Evolutionary conservation across 1,139 yeast species (phyloP), one percentile per base, ranked within the genome.

Genomic region (Eremothecium sinecaudum): DNA sequence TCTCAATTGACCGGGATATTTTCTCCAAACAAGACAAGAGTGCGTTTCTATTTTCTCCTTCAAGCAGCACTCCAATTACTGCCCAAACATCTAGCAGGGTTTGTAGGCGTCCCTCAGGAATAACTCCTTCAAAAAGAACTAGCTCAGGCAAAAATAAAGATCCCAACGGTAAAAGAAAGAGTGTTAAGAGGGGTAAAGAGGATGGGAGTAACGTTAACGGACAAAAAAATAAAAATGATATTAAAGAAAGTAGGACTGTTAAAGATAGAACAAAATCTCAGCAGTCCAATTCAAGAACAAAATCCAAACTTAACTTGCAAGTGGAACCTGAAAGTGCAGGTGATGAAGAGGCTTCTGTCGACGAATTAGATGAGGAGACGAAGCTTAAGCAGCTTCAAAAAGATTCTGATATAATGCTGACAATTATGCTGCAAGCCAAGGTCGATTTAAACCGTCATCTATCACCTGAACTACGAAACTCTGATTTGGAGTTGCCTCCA

Each of bases 401-500:
- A 18, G 30, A 27, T 15, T 27, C 30, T 6, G 30, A 27, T 14
- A 27, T 17, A 9, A 17, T 27, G 30, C 30, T 27, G 30, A 27
- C 30, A 7, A 27, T 27, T n/a, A 27, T 27, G 30, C 10, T 27
- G 21, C 30, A 27, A 21, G 30, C 30, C 10, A 27, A 17, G 6
- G 30, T 27, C 11, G 30, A 27, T 18, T 27, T 27, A 27, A 27
- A 27, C 17, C 30, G 30, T 4, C 30, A 27, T 17, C 9, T 27
- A 14, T 27, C 30, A 18, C 30, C 30, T 10, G 30, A 27, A 11
- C 14, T 27, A 10, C 14, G 30, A 14, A 19, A 27, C 14, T 11
- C 34, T 4, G 38, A 35, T 12, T 18, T 35, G 11, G 33, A 31
- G 16, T 26, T 46, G 28, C 46, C 50, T 11, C 24, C 36, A 12